Evolutionary conservation across 768 basidiomycete genomes (phyloP).

Genomic region (Termitomyces eurrhizus): DNA sequence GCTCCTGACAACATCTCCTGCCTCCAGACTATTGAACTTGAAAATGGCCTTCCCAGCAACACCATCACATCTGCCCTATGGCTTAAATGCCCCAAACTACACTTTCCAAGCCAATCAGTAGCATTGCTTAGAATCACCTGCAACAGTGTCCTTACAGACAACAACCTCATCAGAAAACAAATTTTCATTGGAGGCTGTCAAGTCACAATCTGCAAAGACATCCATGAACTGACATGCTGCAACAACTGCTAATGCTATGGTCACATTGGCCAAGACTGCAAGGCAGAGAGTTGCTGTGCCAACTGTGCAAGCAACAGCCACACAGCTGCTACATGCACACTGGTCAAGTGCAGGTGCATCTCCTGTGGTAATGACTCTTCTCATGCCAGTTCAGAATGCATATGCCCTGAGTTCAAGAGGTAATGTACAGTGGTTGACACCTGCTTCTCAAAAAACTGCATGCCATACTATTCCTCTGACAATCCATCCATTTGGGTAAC

Average conservation of each 20-base stretch:
- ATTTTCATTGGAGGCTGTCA: background rate
- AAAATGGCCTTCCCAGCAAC: too few species aligned
- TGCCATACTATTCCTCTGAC: too few species aligned
- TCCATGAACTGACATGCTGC: background rate
- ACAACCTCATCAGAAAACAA: accelerated
- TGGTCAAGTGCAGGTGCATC: background rate
- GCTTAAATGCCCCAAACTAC: background rate
- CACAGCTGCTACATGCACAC: background rate
- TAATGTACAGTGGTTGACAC: too few species aligned
- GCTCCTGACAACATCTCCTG: too few species aligned
- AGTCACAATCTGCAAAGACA: background rate
- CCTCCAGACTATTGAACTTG: too few species aligned
- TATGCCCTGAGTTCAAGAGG: background rate
- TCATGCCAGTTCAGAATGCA: background rate
- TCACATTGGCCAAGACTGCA: background rate
- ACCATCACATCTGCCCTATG: background rate
- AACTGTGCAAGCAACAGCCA: background rate
- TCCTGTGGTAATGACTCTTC: background rate
- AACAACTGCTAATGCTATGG: background rate
- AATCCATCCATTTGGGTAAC: too few species aligned
- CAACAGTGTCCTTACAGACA: background rate
- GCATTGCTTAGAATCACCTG: background rate
- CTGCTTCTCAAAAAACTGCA: too few species aligned
- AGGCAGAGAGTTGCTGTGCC: background rate
- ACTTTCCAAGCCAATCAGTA: accelerated